A percentile compares a stretch with the other conserved stretches of the same genome.
phyloP scores from a whole-genome alignment of 1,284 basidiomycete genomes.

The Melampsora larici-populina region DNA sequence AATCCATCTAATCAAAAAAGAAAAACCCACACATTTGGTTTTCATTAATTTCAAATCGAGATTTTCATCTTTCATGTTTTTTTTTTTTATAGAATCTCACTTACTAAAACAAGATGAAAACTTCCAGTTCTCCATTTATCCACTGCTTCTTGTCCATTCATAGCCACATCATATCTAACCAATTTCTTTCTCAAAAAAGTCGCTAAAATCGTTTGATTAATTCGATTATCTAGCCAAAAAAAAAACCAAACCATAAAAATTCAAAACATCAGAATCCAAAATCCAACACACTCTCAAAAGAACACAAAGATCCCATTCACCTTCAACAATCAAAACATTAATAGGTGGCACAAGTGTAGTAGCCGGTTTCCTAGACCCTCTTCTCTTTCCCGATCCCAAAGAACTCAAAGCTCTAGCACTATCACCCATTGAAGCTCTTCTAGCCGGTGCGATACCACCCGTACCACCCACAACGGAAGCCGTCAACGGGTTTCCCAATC shows the following conservation, averaged over 20 bases:
- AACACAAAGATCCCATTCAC: conserved; percentile 58
- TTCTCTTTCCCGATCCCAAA: conserved; percentile 3
- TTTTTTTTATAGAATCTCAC: conserved; percentile 50
- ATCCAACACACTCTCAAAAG: not conserved
- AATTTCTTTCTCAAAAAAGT: conserved; percentile 95
- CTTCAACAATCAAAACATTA: conserved; percentile 91
- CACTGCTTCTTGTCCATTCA: conserved; percentile 91
- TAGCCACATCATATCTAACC: conserved; percentile 91
- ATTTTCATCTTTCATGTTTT: not conserved
- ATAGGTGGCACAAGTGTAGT: conserved; percentile 72
- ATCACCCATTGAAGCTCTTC: conserved; percentile 15
- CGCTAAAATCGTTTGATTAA: conserved; percentile 93
- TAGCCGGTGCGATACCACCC: no score
- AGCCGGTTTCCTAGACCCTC: conserved; percentile 19
- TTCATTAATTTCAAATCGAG: no score
- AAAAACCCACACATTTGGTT: not conserved
- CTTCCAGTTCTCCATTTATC: conserved; percentile 89
- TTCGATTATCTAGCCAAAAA: conserved; percentile 76
- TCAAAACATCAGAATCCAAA: no score
- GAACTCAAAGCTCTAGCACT: not conserved
- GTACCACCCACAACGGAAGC: no score
- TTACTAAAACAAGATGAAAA: conserved; percentile 91
- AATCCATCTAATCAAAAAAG: conserved; percentile 76
- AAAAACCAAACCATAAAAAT: conserved; percentile 36
- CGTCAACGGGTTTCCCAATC: no score